phyloP scores from a whole-genome alignment of 129 eudicot species.

The Solidago caesia region DNA sequence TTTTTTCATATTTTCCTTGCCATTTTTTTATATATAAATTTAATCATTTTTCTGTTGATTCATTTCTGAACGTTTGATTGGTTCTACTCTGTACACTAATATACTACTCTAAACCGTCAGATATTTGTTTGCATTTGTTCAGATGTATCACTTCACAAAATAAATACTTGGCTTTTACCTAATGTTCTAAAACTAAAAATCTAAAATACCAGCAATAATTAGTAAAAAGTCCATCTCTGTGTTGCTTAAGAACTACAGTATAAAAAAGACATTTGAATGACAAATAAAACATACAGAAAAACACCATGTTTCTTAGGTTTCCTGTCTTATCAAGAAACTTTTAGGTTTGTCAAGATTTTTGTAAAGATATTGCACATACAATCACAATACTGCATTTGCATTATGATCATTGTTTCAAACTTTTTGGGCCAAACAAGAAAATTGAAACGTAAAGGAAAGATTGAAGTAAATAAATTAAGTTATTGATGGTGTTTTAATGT shows the following conservation, averaged over 20 bases:
- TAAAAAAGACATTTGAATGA: neutral
- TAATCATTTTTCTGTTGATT: constrained; percentile 22
- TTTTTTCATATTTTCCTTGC: constrained; percentile 22
- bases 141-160: neutral
- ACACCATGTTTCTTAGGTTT: constrained; percentile 15
- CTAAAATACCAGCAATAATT: too few relatives aligned
- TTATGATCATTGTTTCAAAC: constrained; percentile 16
- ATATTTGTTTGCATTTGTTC: neutral
- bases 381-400: constrained; percentile 12
- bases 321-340: constrained; percentile 26
- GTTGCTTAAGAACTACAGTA: too few relatives aligned
- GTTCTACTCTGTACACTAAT: neutral
- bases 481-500: too few relatives aligned
- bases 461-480: too few relatives aligned
- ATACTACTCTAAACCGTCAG: constrained; percentile 7
- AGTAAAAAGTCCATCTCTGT: too few relatives aligned
- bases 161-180: neutral
- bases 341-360: constrained; percentile 19
- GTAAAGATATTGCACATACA: constrained; percentile 27
- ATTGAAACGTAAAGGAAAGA: neutral
- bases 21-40: constrained; percentile 21
- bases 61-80: neutral
- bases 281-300: neutral
- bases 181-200: neutral
- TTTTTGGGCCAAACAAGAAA: constrained; percentile 3